A percentile compares a stretch with the other conserved stretches of the same genome.
These are phyloP conservation scores for Dioszegia hungarica DNA, from an alignment of 768 basidiomycete species.

Conservation along the genomic window DNA sequence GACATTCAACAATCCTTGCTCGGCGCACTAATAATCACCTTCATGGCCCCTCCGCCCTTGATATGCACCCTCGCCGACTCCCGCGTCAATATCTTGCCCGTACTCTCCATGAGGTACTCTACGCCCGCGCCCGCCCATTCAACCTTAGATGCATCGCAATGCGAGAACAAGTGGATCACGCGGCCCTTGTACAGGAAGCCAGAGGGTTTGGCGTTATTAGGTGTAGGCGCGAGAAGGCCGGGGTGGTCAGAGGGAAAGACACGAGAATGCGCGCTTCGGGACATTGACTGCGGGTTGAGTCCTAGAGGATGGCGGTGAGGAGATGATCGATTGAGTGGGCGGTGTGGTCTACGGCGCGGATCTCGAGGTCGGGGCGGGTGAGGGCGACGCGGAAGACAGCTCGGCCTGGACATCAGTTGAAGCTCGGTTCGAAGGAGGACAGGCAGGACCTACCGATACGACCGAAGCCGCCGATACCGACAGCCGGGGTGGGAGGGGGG, in stretches of 20 bases:
- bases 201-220: conserved; percentile 27
- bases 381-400: conserved; percentile 23
- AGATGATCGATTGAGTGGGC: conserved; percentile 45
- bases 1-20: conserved; percentile 38
- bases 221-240: conserved; percentile 15
- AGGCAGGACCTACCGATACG: conserved; percentile 42
- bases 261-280: conserved; percentile 24
- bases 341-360: conserved; percentile 50
- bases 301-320: conserved; percentile 45
- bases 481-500: too few species aligned
- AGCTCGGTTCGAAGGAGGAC: not conserved
- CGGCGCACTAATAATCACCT: conserved; percentile 50
- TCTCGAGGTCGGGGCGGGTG: conserved; percentile 15
- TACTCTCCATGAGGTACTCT: conserved; percentile 47
- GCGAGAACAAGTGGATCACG: conserved; percentile 38
- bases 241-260: conserved; percentile 27
- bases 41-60: conserved; percentile 38
- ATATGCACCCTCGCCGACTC: conserved; percentile 42
- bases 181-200: conserved; percentile 29
- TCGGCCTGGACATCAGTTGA: conserved; percentile 17
- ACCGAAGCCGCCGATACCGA: conserved; percentile 49
- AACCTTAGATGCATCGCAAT: conserved; percentile 42
- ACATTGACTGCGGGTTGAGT: conserved; percentile 47
- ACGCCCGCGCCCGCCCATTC: conserved; percentile 44
- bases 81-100: conserved; percentile 44